Percentiles rank a stretch among this genome's conserved stretches.
phyloP scores from a whole-genome alignment of 2,329 filamentous ascomycete species.

The Cladosporium velox region DNA sequence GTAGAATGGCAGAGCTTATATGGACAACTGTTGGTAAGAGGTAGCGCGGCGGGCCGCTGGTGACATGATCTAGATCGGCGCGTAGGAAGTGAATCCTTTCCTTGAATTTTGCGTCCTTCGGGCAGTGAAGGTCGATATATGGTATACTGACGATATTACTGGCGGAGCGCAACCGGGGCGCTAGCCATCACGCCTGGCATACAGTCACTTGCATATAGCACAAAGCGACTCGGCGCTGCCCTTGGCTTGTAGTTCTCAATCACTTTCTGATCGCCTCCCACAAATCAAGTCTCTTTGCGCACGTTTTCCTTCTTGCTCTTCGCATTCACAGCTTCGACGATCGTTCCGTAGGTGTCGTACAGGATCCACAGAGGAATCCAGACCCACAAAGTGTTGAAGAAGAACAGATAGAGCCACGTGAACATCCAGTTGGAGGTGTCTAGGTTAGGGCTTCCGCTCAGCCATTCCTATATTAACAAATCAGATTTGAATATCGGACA shows the following conservation, averaged over 20 bases:
- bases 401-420: conserved; percentile 63
- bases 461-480: conserved; percentile 53
- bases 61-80: neutral
- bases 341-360: conserved; percentile 52
- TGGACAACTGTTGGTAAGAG: neutral
- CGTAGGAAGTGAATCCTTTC: neutral
- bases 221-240: neutral
- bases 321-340: conserved; percentile 27
- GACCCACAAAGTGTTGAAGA: conserved; percentile 67
- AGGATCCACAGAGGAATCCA: conserved; percentile 60
- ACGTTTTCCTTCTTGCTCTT: conserved; percentile 19
- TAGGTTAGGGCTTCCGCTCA: conserved; percentile 59
- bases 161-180: neutral
- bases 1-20: neutral
- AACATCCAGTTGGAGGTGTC: conserved; percentile 63
- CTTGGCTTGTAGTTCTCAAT: neutral
- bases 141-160: neutral
- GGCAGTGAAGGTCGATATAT: neutral
- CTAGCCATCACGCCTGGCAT: neutral
- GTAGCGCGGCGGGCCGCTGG: neutral
- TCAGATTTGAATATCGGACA: conserved; percentile 56
- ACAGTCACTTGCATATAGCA: neutral
- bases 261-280: neutral
- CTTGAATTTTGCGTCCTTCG: neutral
- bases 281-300: conserved; percentile 24